Conservation (phyloP, 2,329 filamentous ascomycete species). For the Aurifilum marmelostoma region DNA sequence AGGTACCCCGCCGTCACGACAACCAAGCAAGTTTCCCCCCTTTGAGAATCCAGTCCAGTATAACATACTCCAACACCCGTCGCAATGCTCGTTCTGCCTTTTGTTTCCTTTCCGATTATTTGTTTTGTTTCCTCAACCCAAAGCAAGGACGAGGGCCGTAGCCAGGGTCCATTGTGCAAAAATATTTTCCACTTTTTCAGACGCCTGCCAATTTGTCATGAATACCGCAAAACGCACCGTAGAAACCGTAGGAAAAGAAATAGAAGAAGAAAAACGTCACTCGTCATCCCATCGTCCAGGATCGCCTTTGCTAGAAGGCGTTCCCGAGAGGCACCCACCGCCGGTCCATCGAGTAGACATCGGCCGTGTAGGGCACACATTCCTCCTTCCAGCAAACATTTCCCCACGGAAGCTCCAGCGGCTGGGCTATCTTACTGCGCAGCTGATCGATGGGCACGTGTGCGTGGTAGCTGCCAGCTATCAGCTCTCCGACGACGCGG, state of each 20-base stretch:
- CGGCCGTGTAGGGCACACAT: slow-evolving; percentile 42
- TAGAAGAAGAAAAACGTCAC: neutral
- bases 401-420: slow-evolving; percentile 48
- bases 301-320: slow-evolving; percentile 10
- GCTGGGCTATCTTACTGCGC: slow-evolving; percentile 43
- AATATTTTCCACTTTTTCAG: slow-evolving; percentile 18
- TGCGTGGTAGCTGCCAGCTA: slow-evolving; percentile 17
- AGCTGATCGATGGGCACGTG: slow-evolving; percentile 35
- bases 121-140: slow-evolving; percentile 19
- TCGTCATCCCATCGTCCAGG: slow-evolving; percentile 3
- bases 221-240: neutral
- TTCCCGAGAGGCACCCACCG: slow-evolving; percentile 46
- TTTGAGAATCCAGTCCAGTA: slow-evolving; percentile 22
- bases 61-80: slow-evolving; percentile 30
- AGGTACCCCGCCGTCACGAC: neutral
- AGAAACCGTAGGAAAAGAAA: slow-evolving; percentile 13
- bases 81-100: slow-evolving; percentile 30
- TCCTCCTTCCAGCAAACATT: slow-evolving; percentile 54
- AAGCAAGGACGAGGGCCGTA: slow-evolving; percentile 24
- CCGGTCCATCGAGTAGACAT: slow-evolving; percentile 48
- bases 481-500: slow-evolving; percentile 32
- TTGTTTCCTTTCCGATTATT: slow-evolving; percentile 16
- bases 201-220: slow-evolving; percentile 16
- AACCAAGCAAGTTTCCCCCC: neutral
- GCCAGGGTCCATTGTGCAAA: slow-evolving; percentile 17